A percentile compares a stretch with the other conserved stretches of the same genome.
Conservation (phyloP, 2,329 filamentous ascomycete species). For the Fusarium penzigii region DNA sequence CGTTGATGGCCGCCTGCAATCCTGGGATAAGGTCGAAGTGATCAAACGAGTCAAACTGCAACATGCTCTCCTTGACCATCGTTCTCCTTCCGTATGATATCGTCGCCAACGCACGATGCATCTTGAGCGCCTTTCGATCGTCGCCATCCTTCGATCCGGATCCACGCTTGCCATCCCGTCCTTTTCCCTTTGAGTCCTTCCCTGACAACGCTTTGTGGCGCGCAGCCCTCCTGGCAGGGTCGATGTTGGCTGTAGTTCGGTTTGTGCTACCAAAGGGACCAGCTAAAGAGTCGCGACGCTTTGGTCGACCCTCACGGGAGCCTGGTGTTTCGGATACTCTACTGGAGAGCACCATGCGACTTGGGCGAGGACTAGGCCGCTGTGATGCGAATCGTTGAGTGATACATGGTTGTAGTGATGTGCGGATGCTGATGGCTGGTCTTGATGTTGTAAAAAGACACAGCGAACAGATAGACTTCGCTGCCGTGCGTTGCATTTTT, state of each 20-base stretch:
- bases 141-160: slow-evolving; percentile 32
- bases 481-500: slow-evolving; percentile 24
- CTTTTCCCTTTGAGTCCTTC: slow-evolving; percentile 27
- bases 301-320: slow-evolving; percentile 36
- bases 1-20: slow-evolving; percentile 69
- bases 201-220: slow-evolving; percentile 13
- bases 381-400: slow-evolving; percentile 39
- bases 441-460: slow-evolving; percentile 21
- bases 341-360: slow-evolving; percentile 61
- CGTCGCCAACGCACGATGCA: slow-evolving; percentile 79
- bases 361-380: slow-evolving; percentile 42
- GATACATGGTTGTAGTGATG: slow-evolving; percentile 34
- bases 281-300: slow-evolving; percentile 40
- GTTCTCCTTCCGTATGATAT: slow-evolving; percentile 72
- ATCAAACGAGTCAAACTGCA: slow-evolving; percentile 75
- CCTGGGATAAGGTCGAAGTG: slow-evolving; percentile 74
- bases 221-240: slow-evolving; percentile 24
- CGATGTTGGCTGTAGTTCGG: slow-evolving; percentile 47
- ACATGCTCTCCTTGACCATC: slow-evolving; percentile 55
- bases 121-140: slow-evolving; percentile 79
- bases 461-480: slow-evolving; percentile 27
- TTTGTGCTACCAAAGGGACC: slow-evolving; percentile 61
- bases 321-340: slow-evolving; percentile 46
- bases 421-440: slow-evolving; percentile 10
- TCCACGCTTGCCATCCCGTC: slow-evolving; percentile 36